Evolutionary conservation across 1,139 yeast genomes (phyloP).

Genomic region (Protomyces inouyei): DNA sequence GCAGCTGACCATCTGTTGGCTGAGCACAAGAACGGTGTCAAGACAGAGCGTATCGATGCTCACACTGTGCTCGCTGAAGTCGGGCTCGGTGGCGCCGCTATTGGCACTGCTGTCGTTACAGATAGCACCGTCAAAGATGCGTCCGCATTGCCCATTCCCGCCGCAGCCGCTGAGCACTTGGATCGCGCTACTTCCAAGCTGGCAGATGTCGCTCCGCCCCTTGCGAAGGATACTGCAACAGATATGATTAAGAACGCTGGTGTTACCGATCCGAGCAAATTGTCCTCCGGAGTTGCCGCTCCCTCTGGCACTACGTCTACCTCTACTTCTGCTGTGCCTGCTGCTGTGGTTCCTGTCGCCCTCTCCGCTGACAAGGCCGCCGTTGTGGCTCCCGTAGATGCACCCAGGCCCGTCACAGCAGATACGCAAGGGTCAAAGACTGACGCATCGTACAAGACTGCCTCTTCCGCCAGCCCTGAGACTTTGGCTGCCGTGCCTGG

Average conservation of each 20-base stretch:
- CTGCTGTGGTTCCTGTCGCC: neutral
- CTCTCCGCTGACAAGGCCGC: neutral
- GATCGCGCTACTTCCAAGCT: neutral
- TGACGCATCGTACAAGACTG: neutral
- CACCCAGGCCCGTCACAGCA: neutral
- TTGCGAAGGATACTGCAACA: neutral
- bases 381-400: neutral
- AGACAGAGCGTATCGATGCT: constrained; percentile 21
- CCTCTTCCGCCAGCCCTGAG: constrained; percentile 10
- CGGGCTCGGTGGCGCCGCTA: constrained; percentile 22
- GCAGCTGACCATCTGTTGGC: constrained; percentile 7
- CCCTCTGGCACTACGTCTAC: neutral
- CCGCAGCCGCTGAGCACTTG: constrained; percentile 23
- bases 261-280: neutral
- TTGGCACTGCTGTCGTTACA: constrained; percentile 23
- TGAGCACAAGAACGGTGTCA: constrained; percentile 18
- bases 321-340: neutral
- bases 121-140: constrained; percentile 12
- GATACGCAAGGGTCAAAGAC: neutral
- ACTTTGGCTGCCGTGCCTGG: constrained; percentile 15
- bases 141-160: constrained; percentile 3
- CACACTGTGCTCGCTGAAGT: constrained; percentile 25
- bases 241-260: neutral
- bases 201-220: neutral
- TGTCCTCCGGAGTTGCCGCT: neutral